Base-by-base conservation (phyloP, 2,329 filamentous ascomycete genomes). In the Fusarium oxysporum region DNA sequence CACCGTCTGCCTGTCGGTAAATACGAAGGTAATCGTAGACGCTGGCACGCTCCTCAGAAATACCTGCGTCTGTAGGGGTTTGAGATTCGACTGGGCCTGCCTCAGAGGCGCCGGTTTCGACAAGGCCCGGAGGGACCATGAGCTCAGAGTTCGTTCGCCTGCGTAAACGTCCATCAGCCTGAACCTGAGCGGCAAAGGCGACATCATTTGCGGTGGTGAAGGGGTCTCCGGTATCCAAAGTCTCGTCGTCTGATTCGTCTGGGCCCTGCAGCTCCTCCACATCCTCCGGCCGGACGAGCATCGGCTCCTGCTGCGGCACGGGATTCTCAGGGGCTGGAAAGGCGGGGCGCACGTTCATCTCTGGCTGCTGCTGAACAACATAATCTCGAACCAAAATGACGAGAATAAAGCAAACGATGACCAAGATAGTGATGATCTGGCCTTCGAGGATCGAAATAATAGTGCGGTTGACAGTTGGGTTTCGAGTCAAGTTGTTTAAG, bases 331-430 rank as follows among this genome's bases (percentile, higher is more conserved):
- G 77, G 12, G 85, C 88, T 16, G 87, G 90, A 78, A 91, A 88
- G 7, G 88, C 89, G 13, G 88, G 92, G 1, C 91, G 92, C 85
- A 96, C 92, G 77, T 97, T 97, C 75, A 96, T 92, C 72, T 95
- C 92, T 9, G 96, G 96, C 79, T 99, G 96, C 80, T 99, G 96
- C 80, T 99, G 96, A 14, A 99, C 95, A 56, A 99, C 96, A 88
- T 97, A 99, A 83, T 99, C 96, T 51, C 97, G 87, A 51, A 99
- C 98, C 8, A 99, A 84, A 75, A 99, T 99, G 45, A 99, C 91
- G n/a, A 99, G 85, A 66, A 99, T 98, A 81, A 98, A 99, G 65
- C 92, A 95, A 48, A 97, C 88, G 12, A 99, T 96, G 56, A 98
- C 94, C 16, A 97, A 84, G 10, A 98, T 85, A 1, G 96, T 99